Base-by-base conservation (phyloP, 495 filamentous ascomycete genomes). In the Usnea hakonensis region DNA sequence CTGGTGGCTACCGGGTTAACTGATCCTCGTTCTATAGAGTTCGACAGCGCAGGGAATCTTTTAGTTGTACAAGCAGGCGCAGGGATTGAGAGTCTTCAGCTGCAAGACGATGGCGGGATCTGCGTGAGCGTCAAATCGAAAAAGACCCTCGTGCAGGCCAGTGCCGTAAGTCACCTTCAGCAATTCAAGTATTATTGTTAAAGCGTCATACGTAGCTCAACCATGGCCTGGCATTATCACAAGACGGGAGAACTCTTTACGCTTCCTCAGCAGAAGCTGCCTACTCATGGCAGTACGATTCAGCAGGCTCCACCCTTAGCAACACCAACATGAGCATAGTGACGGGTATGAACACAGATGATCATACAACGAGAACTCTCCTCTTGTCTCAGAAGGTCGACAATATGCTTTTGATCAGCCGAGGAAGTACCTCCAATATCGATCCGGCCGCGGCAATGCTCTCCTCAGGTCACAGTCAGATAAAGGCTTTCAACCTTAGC, bases 171-270 rank as follows among this genome's bases (percentile, higher is more conserved):
- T 70, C 23, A 17, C 23, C 5, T 26, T 63, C 8, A 33, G 30
- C 28, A 48, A 41, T 11, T 0, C 13, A 2, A 58, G n/a, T 14
- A 16, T 38, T 43, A 71, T 71, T 6, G 61, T 30, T 57, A 52
- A 44, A 36, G 52, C 21, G n/a, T 40, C 41, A 26, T 65, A 23
- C 32, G 2, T 58, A 85, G 77, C 72, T 88, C 13, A 86, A 85
- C 65, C 88, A 91, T 67, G 88, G 88, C 19, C 77, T 91, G 36
- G 80, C 82, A 37, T 67, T 90, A 32, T 86, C 83, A 3, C 56
- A 61, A 5, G 84, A 89, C 68, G 85, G 85, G 26, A 74, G 69
- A 37, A 87, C 80, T 3, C 72, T 91, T 40, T 90, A 86, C 65
- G 87, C 84, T 23, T 89, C 86, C 9, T 78, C 79, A 8, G 19